phyloP scores from a whole-genome alignment of 495 filamentous ascomycete species.

The Choiromyces venosus region DNA sequence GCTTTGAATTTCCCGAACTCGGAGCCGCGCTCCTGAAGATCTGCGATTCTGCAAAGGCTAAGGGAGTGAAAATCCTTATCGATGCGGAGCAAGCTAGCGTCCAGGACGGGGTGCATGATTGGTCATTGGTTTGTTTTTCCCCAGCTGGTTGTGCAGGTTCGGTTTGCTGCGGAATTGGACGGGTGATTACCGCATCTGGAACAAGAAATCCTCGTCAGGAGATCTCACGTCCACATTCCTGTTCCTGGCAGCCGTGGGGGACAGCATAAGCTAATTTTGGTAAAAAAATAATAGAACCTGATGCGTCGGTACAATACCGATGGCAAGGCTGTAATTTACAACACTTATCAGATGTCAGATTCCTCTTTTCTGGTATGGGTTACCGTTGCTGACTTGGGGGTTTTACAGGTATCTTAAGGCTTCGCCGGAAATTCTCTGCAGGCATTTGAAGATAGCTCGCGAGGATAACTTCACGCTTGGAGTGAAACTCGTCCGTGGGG shows the following conservation, averaged over 20 bases:
- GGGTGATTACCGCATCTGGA: neutral
- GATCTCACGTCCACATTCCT: conserved; percentile 13
- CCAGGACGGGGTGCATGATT: conserved; percentile 77
- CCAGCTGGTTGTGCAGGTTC: neutral
- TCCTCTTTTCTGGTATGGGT: neutral
- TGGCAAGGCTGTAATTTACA: conserved; percentile 61
- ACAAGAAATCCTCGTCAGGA: conserved; percentile 8
- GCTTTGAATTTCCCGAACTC: conserved; percentile 49
- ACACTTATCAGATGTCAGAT: conserved; percentile 68
- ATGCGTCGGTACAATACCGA: conserved; percentile 61
- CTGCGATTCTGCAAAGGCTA: conserved; percentile 66
- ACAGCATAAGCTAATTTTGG: neutral
- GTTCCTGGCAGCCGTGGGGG: neutral
- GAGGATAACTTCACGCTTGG: conserved; percentile 71
- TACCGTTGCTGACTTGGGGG: neutral
- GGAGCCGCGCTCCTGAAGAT: conserved; percentile 64
- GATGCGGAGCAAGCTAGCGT: conserved; percentile 83
- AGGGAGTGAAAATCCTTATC: conserved; percentile 70
- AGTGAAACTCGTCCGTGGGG: conserved; percentile 86
- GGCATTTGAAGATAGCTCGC: conserved; percentile 61
- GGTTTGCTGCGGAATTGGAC: neutral
- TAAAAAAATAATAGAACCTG: conserved; percentile 16
- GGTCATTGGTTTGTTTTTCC: conserved; percentile 55
- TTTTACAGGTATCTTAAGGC: conserved; percentile 52
- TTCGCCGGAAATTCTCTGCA: conserved; percentile 58